phyloP scores from a whole-genome alignment of 139 green algal species.

The Chlamydomonas urium region DNA sequence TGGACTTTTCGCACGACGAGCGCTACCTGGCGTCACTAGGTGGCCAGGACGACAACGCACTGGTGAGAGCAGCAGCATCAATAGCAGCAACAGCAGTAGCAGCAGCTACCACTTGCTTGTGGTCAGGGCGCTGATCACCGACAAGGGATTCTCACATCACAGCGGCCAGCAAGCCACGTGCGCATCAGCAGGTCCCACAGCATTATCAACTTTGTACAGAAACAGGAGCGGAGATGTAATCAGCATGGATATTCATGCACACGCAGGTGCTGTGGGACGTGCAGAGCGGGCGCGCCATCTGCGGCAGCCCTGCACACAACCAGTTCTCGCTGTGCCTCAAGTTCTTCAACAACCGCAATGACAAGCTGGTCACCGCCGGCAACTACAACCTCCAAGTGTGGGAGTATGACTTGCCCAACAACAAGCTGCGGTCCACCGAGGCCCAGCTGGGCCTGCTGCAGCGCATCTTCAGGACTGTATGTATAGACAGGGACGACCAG shows the following conservation, averaged over 20 bases:
- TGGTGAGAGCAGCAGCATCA: conserved; percentile 62
- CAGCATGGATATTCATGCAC: no score
- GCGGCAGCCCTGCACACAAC: conserved; percentile 63
- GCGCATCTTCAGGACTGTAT: conserved; percentile 58
- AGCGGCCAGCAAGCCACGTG: no score
- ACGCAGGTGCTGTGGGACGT: conserved; percentile 85
- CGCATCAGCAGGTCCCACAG: no score
- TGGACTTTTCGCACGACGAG: conserved; percentile 69
- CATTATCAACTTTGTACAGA: no score
- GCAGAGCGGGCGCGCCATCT: conserved; percentile 67
- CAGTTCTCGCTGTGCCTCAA: conserved; percentile 61
- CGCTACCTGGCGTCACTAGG: conserved; percentile 70
- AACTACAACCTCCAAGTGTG: conserved; percentile 71
- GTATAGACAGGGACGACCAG: conserved; percentile 57
- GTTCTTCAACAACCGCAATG: conserved; percentile 70
- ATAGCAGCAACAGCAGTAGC: no score
- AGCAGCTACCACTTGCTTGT: no score
- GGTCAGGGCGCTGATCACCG: no score
- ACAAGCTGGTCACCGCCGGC: conserved; percentile 65
- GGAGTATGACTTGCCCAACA: conserved; percentile 67
- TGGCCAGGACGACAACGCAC: conserved; percentile 76
- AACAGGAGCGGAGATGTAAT: no score
- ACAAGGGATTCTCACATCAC: no score
- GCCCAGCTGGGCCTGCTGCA: conserved; percentile 68
- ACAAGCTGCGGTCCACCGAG: conserved; percentile 63